Percentiles rank a stretch among this genome's conserved stretches.
phyloP scores from a whole-genome alignment of 257 asterid species.

The Craterostigma plantagineum region DNA sequence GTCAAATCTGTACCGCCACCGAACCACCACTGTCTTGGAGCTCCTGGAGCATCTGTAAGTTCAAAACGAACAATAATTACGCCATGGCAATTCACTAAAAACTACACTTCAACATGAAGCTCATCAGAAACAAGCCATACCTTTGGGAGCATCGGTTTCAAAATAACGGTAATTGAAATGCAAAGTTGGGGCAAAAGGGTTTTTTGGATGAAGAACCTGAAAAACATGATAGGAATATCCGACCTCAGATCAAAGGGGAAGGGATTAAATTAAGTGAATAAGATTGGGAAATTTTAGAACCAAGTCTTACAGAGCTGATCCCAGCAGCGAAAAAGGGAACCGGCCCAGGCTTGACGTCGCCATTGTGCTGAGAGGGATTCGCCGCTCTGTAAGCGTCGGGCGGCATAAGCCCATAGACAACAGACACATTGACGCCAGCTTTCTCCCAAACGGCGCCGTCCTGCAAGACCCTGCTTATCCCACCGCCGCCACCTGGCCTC shows the following conservation, averaged over 20 bases:
- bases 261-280: background rate
- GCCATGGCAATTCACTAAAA: no score
- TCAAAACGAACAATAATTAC: no score
- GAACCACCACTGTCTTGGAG: slow-evolving; percentile 97
- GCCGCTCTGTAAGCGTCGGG: slow-evolving; percentile 99
- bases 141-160: slow-evolving; percentile 91
- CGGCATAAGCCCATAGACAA: slow-evolving; percentile 94
- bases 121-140: slow-evolving; percentile 16
- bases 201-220: slow-evolving; percentile 91
- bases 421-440: slow-evolving; percentile 96
- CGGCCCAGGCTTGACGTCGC: slow-evolving; percentile 55
- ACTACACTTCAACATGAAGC: no score
- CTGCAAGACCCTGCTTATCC: slow-evolving; percentile 90
- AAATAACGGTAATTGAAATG: slow-evolving; percentile 92
- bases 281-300: no score
- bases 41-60: slow-evolving; percentile 74
- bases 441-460: slow-evolving; percentile 86
- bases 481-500: slow-evolving; percentile 98
- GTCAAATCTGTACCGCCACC: slow-evolving; percentile 98
- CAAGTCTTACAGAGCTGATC: slow-evolving; percentile 65
- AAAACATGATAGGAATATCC: slow-evolving; percentile 2
- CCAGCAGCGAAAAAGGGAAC: slow-evolving; percentile 97
- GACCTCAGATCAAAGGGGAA: background rate
- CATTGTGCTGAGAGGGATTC: slow-evolving; percentile 41
- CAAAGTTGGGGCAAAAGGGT: slow-evolving; percentile 94